A percentile compares a stretch with the other conserved stretches of the same genome.
Evolutionary conservation across 345 rosid species (phyloP).

Genomic region (Syzygium jambos): DNA sequence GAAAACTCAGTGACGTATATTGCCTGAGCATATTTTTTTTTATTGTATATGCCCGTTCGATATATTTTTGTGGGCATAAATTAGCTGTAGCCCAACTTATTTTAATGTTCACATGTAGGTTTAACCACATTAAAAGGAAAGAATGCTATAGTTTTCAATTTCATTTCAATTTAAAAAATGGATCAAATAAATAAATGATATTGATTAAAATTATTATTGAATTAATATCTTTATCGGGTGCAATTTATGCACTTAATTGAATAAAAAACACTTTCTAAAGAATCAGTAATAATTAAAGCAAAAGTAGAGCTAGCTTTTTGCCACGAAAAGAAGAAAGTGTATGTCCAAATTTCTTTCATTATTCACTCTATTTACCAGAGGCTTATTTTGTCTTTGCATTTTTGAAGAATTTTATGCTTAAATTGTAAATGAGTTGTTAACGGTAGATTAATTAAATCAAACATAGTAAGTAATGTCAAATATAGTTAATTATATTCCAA

Average conservation of each 20-base stretch:
- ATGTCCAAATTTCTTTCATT: neutral
- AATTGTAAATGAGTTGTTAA: neutral
- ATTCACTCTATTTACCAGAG: neutral
- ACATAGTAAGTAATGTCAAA: neutral
- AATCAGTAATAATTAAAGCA: neutral
- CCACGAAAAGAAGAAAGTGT: neutral
- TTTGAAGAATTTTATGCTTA: neutral
- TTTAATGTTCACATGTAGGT: neutral
- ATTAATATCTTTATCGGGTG: neutral
- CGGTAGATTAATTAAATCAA: neutral
- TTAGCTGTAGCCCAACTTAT: neutral
- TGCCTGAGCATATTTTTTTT: fast-evolving
- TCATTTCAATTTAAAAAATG: neutral
- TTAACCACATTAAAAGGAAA: neutral
- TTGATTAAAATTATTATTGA: neutral
- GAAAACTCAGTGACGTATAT: fast-evolving
- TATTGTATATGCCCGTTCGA: neutral
- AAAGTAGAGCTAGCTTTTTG: neutral
- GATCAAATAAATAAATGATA: neutral
- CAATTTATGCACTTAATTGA: neutral
- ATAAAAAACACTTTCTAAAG: neutral
- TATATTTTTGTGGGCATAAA: neutral
- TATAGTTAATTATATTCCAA: neutral
- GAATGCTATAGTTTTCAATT: neutral
- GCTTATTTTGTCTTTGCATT: neutral